Percentiles rank a stretch among this genome's conserved stretches.
Conservation (phyloP, 441 rosid species). For the Breynia disticha region DNA sequence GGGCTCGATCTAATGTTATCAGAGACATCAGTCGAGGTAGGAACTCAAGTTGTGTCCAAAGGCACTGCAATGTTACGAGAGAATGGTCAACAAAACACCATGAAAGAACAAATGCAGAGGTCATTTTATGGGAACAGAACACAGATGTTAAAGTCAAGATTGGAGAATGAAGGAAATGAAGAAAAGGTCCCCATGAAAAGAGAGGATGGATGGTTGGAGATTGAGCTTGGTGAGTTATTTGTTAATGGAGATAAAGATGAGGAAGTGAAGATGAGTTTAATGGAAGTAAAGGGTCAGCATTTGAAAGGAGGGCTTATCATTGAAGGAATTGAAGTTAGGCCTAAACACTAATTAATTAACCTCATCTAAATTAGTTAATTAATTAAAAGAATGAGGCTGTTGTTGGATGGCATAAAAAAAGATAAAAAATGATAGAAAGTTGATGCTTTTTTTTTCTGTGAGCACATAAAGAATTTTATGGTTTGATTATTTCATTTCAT, state of each 20-base stretch:
- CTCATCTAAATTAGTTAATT: not conserved
- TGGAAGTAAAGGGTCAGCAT: conserved; percentile 52
- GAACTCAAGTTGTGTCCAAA: not conserved
- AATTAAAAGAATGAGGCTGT: too few species aligned
- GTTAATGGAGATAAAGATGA: conserved; percentile 25
- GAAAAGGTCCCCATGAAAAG: conserved; percentile 20
- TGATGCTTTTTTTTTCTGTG: too few species aligned
- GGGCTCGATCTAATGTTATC: conserved; percentile 50
- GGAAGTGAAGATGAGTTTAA: conserved; percentile 40
- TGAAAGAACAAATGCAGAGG: conserved; percentile 28
- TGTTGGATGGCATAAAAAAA: not conserved
- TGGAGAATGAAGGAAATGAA: conserved; percentile 15
- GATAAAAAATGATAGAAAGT: too few species aligned
- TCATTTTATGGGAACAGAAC: conserved; percentile 25
- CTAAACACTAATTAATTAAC: conserved; percentile 14
- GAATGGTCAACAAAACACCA: conserved; percentile 9
- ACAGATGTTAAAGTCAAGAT: conserved; percentile 17
- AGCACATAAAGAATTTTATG: too few species aligned
- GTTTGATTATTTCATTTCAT: too few species aligned
- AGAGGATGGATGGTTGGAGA: conserved; percentile 60
- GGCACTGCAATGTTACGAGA: conserved; percentile 25
- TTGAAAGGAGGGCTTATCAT: conserved; percentile 52
- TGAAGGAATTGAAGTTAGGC: conserved; percentile 56
- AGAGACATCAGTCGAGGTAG: conserved; percentile 32
- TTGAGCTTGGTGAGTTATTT: conserved; percentile 48